Percentiles rank a stretch among this genome's conserved stretches.
Evolutionary conservation across 169 alveolate genomes (phyloP).

Genomic region (Plasmodium cynomolgi): DNA sequence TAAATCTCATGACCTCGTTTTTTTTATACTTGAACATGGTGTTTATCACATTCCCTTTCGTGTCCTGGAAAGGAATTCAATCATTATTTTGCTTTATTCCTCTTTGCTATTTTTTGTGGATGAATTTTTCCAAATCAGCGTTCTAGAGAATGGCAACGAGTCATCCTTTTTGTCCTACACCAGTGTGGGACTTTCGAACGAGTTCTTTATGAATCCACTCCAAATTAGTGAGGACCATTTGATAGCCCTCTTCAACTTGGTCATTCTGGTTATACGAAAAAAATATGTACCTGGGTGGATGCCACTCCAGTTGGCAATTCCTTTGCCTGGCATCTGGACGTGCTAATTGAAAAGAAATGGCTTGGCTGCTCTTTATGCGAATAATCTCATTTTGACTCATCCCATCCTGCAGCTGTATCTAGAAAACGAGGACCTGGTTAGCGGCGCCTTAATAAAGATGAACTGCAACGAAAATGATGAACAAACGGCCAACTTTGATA

Average conservation of each 20-base stretch:
- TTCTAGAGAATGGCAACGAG: background rate
- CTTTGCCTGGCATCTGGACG: background rate
- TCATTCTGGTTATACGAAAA: constrained; percentile 4
- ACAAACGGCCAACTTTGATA: constrained; percentile 11
- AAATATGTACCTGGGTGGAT: background rate
- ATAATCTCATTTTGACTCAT: background rate
- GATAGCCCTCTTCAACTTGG: constrained; percentile 13
- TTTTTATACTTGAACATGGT: constrained; percentile 1
- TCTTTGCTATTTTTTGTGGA: constrained; percentile 42
- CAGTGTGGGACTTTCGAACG: constrained; percentile 15
- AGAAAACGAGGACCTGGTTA: constrained; percentile 33
- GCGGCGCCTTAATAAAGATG: constrained; percentile 11
- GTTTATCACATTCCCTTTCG: constrained; percentile 60
- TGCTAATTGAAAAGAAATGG: background rate
- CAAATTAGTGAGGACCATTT: background rate
- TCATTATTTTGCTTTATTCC: constrained; percentile 40
- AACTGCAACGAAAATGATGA: background rate
- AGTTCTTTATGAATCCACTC: constrained; percentile 7
- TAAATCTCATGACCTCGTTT: constrained; percentile 50
- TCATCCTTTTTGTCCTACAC: background rate
- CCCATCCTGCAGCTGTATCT: constrained; percentile 6
- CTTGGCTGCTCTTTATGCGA: background rate
- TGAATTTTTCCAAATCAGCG: background rate
- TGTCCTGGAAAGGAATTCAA: constrained; percentile 10
- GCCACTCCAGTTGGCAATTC: background rate